Conservation (phyloP, 352 stramenopile genomes). For the Poterioochromonas sp. region DNA sequence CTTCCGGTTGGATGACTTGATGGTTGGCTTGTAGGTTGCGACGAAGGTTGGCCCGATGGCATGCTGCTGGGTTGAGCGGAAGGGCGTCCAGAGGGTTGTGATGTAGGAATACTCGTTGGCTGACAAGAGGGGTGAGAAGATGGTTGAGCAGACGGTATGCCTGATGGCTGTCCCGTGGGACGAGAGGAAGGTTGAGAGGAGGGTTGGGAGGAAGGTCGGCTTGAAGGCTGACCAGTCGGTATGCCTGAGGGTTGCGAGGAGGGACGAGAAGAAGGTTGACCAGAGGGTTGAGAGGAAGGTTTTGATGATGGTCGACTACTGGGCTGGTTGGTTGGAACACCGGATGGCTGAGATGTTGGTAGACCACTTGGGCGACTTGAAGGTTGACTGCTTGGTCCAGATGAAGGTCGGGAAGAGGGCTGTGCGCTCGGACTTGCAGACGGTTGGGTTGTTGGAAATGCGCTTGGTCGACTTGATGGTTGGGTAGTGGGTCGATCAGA, state of each 20-base stretch:
- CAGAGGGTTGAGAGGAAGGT: neutral
- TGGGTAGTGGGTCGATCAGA: neutral
- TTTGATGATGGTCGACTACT: neutral
- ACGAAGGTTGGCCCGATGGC: neutral
- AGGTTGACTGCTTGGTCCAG: neutral
- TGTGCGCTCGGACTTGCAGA: neutral
- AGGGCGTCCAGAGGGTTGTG: neutral
- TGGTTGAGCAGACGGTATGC: neutral
- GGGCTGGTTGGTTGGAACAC: neutral
- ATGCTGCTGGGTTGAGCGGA: neutral
- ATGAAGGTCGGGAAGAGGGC: neutral
- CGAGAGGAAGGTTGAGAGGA: neutral
- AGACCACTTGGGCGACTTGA: neutral
- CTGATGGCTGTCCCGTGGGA: neutral
- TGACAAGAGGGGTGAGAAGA: neutral
- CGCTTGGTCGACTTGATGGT: neutral
- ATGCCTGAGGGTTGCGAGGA: neutral
- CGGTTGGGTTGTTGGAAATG: neutral
- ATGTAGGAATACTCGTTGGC: neutral
- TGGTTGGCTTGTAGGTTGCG: slow-evolving; percentile 5
- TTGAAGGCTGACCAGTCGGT: neutral
- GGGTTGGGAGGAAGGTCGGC: neutral
- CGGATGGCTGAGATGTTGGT: neutral
- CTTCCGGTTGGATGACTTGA: neutral
- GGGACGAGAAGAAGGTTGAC: slow-evolving; percentile 20